Evolutionary conservation across 2,329 filamentous ascomycete genomes (phyloP).

Genomic region (Tetracladium maxilliforme): DNA sequence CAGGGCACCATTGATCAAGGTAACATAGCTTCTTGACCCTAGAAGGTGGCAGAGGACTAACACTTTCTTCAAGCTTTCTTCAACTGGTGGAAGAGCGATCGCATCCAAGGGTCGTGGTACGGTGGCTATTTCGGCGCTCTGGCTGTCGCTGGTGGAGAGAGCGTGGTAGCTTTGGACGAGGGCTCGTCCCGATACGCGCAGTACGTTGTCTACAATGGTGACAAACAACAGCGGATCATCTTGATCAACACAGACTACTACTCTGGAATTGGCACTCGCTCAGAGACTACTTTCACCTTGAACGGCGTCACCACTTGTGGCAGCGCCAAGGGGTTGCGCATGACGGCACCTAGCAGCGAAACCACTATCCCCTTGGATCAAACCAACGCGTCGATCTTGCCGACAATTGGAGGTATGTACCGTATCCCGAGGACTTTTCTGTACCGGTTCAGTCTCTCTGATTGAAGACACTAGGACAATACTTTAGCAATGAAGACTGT

Average conservation of each 20-base stretch:
- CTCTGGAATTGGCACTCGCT: conserved; percentile 7
- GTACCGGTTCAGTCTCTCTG: too few relatives aligned
- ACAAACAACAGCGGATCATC: conserved; percentile 6
- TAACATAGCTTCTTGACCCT: conserved; percentile 15
- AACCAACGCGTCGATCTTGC: conserved; percentile 1
- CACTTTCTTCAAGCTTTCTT: too few relatives aligned
- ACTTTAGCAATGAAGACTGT: conserved; percentile 1
- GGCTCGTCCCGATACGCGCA: conserved; percentile 8
- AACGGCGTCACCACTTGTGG: conserved; percentile 5
- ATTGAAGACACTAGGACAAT: too few relatives aligned
- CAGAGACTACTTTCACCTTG: conserved; percentile 8
- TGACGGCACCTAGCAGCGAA: not conserved
- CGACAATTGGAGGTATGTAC: too few relatives aligned
- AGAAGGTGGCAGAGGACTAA: conserved; percentile 9
- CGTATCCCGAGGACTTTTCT: too few relatives aligned
- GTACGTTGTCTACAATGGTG: conserved; percentile 10
- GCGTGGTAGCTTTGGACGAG: conserved; percentile 9
- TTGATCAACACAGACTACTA: conserved; percentile 13
- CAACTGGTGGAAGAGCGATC: too few relatives aligned
- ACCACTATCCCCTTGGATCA: too few relatives aligned
- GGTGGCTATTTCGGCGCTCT: conserved; percentile 11
- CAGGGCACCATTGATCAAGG: conserved; percentile 11
- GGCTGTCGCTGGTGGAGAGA: conserved; percentile 9
- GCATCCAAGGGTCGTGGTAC: too few relatives aligned
- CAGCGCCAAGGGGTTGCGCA: conserved; percentile 10